Conservation (phyloP, 768 basidiomycete species). For the Auriculariales sp. region DNA sequence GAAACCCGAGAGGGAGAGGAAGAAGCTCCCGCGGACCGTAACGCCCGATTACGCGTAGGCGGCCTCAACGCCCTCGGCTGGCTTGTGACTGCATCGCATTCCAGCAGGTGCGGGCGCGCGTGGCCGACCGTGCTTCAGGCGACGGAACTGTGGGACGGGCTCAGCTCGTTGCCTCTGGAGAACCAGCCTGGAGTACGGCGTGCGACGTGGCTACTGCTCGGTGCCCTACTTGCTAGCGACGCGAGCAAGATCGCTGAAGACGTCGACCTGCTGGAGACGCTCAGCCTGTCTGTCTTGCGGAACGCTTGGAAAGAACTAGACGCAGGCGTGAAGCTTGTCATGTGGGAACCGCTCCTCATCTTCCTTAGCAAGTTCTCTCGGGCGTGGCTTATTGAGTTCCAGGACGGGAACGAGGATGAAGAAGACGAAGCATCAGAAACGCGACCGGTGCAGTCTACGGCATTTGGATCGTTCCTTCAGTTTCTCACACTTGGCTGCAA, state of each 20-base stretch:
- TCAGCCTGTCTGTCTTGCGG: slow-evolving; percentile 36
- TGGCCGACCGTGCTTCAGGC: slow-evolving; percentile 8
- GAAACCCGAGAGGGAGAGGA: slow-evolving; percentile 44
- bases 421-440: slow-evolving; percentile 18
- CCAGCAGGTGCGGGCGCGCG: slow-evolving; percentile 9
- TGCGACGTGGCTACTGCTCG: slow-evolving; percentile 49
- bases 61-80: slow-evolving; percentile 52
- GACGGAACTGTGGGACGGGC: background rate
- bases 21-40: slow-evolving; percentile 55
- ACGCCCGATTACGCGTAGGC: slow-evolving; percentile 52
- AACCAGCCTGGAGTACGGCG: slow-evolving; percentile 60
- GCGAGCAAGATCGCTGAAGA: slow-evolving; percentile 8
- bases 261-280: slow-evolving; percentile 1
- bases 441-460: slow-evolving; percentile 26
- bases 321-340: slow-evolving; percentile 41
- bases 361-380: slow-evolving; percentile 58
- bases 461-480: slow-evolving; percentile 61
- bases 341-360: slow-evolving; percentile 58
- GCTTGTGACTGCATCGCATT: slow-evolving; percentile 36
- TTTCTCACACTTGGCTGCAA: slow-evolving; percentile 71
- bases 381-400: slow-evolving; percentile 44
- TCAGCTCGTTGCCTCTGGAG: slow-evolving; percentile 14
- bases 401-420: slow-evolving; percentile 20
- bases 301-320: slow-evolving; percentile 65
- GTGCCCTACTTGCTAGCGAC: slow-evolving; percentile 22